Percentiles rank a stretch among this genome's conserved stretches.
Conservation (phyloP, 1,284 basidiomycete genomes). For the Microbotryum silenes-acaulis region DNA sequence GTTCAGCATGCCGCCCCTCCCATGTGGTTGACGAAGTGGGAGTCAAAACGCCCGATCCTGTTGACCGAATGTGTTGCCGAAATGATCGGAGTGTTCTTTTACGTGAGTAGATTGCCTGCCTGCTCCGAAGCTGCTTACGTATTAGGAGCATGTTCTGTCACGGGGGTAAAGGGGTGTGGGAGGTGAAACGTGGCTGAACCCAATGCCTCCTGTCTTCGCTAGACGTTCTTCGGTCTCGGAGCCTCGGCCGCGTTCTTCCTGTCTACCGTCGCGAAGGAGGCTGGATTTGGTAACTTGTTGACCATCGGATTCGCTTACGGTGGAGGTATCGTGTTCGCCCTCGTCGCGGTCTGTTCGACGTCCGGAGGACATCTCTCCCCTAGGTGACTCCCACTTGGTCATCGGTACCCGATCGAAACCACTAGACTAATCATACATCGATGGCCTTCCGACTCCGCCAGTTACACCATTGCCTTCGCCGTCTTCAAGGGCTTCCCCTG, state of each 20-base stretch:
- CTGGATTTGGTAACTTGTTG: constrained; percentile 24
- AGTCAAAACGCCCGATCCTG: too few species aligned
- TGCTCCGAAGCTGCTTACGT: too few species aligned
- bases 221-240: constrained; percentile 6
- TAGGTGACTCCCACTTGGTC: neutral
- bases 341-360: constrained; percentile 25
- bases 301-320: constrained; percentile 28
- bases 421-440: too few species aligned
- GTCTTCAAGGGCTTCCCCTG: constrained; percentile 54
- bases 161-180: too few species aligned
- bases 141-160: too few species aligned
- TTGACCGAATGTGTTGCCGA: too few species aligned
- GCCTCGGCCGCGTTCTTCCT: constrained; percentile 23
- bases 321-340: constrained; percentile 31
- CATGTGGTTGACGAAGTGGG: too few species aligned
- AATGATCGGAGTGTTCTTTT: too few species aligned
- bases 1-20: too few species aligned
- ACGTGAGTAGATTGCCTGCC: too few species aligned
- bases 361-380: constrained; percentile 33
- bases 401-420: too few species aligned
- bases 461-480: constrained; percentile 22
- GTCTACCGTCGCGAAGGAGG: constrained; percentile 13
- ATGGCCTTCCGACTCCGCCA: neutral
- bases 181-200: neutral
- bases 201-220: neutral